A percentile compares a stretch with the other conserved stretches of the same genome.
Conservation (phyloP, 768 basidiomycete species). For the Ramaria sp. region DNA sequence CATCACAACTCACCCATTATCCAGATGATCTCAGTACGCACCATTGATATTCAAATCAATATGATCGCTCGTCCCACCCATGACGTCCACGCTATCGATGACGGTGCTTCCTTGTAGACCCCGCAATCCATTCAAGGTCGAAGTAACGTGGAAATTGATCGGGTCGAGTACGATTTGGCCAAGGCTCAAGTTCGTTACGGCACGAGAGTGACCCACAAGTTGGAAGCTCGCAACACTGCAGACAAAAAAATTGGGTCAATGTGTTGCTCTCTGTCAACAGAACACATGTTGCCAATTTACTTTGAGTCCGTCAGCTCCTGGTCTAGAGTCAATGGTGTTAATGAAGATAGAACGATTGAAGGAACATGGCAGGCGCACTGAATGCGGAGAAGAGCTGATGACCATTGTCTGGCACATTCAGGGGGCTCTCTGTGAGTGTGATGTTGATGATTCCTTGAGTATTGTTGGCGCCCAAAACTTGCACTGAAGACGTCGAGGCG, state of each 20-base stretch:
- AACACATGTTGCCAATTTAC: slow-evolving; percentile 9
- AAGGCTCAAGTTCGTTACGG: slow-evolving; percentile 49
- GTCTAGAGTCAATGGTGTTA: slow-evolving; percentile 26
- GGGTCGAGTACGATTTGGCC: slow-evolving; percentile 60
- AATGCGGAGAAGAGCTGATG: slow-evolving; percentile 47
- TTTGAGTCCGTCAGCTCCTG: slow-evolving; percentile 41
- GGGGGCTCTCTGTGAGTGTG: slow-evolving; percentile 40
- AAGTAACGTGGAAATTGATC: slow-evolving; percentile 62
- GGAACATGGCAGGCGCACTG: slow-evolving; percentile 30
- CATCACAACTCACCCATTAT: neutral
- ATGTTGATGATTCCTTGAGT: slow-evolving; percentile 60
- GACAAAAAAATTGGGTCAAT: neutral
- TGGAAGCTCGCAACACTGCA: slow-evolving; percentile 31
- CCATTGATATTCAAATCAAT: slow-evolving; percentile 52
- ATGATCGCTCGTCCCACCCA: slow-evolving; percentile 49
- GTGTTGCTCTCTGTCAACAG: neutral
- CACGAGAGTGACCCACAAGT: slow-evolving; percentile 47
- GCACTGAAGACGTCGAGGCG: slow-evolving; percentile 51
- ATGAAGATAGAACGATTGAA: neutral
- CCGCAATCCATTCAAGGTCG: slow-evolving; percentile 46
- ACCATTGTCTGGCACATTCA: slow-evolving; percentile 36
- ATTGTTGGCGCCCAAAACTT: slow-evolving; percentile 38
- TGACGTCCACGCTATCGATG: slow-evolving; percentile 53
- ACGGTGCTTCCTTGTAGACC: slow-evolving; percentile 46
- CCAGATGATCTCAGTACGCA: slow-evolving; percentile 15